A percentile compares a stretch with the other conserved stretches of the same genome.
These are phyloP conservation scores for Pelargonium citronellum DNA, from an alignment of 441 rosid genomes.

Conservation along the genomic window DNA sequence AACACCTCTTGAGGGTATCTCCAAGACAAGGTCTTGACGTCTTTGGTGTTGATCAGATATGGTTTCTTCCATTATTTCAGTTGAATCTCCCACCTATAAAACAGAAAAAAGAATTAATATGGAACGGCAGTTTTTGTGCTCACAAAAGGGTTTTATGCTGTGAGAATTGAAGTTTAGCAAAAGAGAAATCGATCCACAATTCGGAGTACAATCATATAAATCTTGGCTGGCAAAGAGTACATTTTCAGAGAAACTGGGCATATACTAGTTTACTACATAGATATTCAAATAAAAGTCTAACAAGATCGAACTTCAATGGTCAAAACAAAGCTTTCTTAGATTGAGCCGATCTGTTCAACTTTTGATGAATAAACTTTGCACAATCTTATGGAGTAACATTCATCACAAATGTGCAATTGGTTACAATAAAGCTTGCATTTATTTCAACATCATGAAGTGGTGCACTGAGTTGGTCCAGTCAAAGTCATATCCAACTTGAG, in stretches of 20 bases:
- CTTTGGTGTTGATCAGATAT: slow-evolving; percentile 27
- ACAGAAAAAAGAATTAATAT: slow-evolving; percentile 11
- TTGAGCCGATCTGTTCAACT: not conserved
- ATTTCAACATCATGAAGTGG: not conserved
- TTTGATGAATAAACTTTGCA: not conserved
- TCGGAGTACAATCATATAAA: not conserved
- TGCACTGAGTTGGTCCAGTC: not conserved
- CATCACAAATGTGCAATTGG: not conserved
- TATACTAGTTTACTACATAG: not conserved
- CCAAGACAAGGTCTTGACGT: slow-evolving; percentile 36
- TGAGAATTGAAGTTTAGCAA: not conserved
- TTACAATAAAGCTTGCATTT: not conserved
- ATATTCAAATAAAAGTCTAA: not conserved
- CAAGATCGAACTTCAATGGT: not conserved
- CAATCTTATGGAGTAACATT: not conserved
- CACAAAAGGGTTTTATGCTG: not conserved
- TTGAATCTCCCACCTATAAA: slow-evolving; percentile 37
- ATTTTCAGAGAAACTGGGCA: not conserved
- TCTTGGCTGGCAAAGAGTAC: not conserved
- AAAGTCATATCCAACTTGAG: not conserved
- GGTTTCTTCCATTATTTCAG: slow-evolving; percentile 62
- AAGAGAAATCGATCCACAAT: not conserved
- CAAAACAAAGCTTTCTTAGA: not conserved
- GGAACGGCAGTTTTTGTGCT: not conserved
- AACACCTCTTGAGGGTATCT: slow-evolving; percentile 31